Evolutionary conservation across 2,329 filamentous ascomycete species (phyloP), one percentile per base, ranked within the genome.

Genomic region (Fusarium liriodendri): DNA sequence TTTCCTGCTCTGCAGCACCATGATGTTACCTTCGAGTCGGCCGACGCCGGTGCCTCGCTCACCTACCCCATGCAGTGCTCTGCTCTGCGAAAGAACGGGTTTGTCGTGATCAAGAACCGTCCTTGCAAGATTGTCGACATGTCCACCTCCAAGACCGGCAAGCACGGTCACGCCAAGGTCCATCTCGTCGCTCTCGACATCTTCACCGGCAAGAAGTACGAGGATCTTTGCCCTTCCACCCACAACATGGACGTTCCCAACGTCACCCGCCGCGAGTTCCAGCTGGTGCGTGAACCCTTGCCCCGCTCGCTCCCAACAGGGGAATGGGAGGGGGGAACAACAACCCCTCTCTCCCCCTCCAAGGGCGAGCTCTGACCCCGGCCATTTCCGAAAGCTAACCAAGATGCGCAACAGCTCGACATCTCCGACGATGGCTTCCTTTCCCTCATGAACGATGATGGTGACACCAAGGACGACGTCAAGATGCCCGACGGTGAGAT

Each of bases 91-190:
- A 98, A 99, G 95, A 97, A 97, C 93, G 96, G 97, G 79, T 93
- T 94, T 91, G 97, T 99, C 86, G 93, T 96, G 86, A 98, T 99
- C 89, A 99, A 99, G 93, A 89, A 90, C 88, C 97, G 97, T 82
- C 97, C 97, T 82, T 99, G 97, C 95, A 99, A 98, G 94, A 99
- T 99, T 82, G 94, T 98, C 87, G 97, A 99, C 84, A 99, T 99
- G 97, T 98, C 95, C 80, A 99, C 97, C 89, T 99, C 97, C 87
- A 99, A 99, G 95, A 99, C 97, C 80, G 97, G 97, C 89, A 99
- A 99, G 95, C 97, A 99, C 94, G 97, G 97, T 87, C 97, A 99
- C 94, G 97, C 97, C 89, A 99, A 99, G 93, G 97, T 99, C 86
- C 96, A 99, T 89, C 89, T 99, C 82, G 93, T 98, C 83, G 97